Base-by-base conservation (phyloP, 768 basidiomycete species). In the Phylloporus sp. region DNA sequence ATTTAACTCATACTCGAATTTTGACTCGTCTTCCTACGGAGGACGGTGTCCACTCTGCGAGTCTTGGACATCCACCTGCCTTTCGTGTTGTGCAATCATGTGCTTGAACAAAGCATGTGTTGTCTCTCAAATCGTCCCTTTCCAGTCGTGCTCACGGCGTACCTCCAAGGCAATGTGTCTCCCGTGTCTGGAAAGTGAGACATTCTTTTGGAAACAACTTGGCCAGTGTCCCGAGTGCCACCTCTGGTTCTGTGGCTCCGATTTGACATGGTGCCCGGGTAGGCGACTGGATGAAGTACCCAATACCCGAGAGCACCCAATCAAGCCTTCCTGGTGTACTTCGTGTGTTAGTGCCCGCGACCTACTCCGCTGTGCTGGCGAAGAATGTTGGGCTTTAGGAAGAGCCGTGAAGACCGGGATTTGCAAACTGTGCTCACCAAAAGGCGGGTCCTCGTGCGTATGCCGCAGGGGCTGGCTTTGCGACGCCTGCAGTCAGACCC, bases 401-500 rank as follows among this genome's bases (percentile, higher is more conserved):
- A 46, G 32, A n/a, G n/a, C n/a, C 6, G 51, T 50, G 20, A 42
- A 50, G 10, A 50, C 39, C 26, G 51, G 45, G 51, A 43, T 62
- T 24, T 63, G 63, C 38, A 24, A 34, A 18, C 41, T 49, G 29
- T 65, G 63, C 29, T 52, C 57, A 26, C 54, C 61, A 0, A 53
- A 18, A 13, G 60, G 53, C 3, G 63, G 63, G n/a, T 48, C 63
- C 28, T 52, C 55, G 56, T 64, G 63, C 34, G 36, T 44, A 3
- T 64, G 63, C 56, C 40, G 56, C 29, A 46, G 47, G 23, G 53
- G 42, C 45, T 63, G 63, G 63, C 28, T 54, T 13, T 64, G 63
- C 47, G 64, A 63, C 42, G 64, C 65, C 42, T 66, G 64, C 54
- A 49, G 44, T n/a, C n/a, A n/a, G n/a, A n/a, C n/a, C n/a, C n/a